phyloP scores from a whole-genome alignment of 768 basidiomycete genomes.

The Tylopilus sp. region DNA sequence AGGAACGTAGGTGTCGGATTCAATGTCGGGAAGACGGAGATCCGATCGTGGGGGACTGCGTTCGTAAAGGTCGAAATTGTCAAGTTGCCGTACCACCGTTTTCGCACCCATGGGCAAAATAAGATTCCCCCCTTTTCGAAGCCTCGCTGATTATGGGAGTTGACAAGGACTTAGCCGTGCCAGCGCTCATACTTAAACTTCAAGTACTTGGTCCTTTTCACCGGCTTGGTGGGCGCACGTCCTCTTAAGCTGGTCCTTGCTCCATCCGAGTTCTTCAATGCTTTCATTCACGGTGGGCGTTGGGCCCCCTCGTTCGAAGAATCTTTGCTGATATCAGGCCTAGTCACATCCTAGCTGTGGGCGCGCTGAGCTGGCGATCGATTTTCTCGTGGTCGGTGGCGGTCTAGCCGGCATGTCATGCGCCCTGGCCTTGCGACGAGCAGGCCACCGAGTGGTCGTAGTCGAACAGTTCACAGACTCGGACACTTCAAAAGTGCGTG shows the following conservation, averaged over 20 bases:
- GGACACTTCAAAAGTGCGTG: conserved; percentile 33
- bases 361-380: conserved; percentile 19
- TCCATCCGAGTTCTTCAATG: conserved; percentile 5
- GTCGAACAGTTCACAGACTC: conserved; percentile 47
- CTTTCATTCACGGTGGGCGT: conserved; percentile 13
- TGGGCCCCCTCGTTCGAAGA: neutral
- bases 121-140: conserved; percentile 9
- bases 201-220: neutral
- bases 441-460: conserved; percentile 59
- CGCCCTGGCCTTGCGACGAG: conserved; percentile 51
- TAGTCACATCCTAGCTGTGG: conserved; percentile 14
- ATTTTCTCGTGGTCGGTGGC: conserved; percentile 49
- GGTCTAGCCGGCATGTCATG: conserved; percentile 55
- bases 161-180: conserved; percentile 14
- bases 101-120: conserved; percentile 10
- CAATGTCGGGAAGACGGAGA: neutral
- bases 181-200: conserved; percentile 18
- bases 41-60: conserved; percentile 4
- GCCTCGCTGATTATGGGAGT: conserved; percentile 14
- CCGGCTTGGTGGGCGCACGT: too few species aligned
- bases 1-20: neutral
- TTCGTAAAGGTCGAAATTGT: conserved; percentile 8
- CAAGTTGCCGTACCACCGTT: conserved; percentile 5
- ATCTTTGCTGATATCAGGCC: neutral
- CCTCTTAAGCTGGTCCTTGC: neutral